Evolutionary conservation across 345 rosid genomes (phyloP).

Genomic region (Eucalyptus guilfoylei): DNA sequence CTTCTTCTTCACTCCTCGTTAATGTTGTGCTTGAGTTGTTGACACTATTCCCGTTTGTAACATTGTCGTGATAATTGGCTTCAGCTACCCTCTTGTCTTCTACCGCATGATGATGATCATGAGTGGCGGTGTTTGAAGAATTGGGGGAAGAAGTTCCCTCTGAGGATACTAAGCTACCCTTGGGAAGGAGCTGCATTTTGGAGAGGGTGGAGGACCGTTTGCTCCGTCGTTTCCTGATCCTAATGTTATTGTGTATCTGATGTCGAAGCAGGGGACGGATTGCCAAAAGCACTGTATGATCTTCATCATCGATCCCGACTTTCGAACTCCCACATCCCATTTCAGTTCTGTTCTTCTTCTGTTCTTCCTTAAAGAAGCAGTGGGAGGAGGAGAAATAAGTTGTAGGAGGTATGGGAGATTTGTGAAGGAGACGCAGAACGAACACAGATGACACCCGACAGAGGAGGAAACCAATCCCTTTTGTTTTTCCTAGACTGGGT

Average conservation of each 20-base stretch:
- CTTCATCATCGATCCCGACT: background rate
- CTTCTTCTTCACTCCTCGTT: background rate
- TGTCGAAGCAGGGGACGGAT: background rate
- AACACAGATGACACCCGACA: background rate
- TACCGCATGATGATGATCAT: background rate
- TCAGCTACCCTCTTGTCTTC: background rate
- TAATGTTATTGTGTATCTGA: background rate
- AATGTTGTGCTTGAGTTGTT: background rate
- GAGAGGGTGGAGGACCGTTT: background rate
- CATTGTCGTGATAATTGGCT: background rate
- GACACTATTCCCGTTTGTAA: background rate
- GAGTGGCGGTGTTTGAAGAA: background rate
- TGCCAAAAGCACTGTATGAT: background rate
- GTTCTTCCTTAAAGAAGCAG: background rate
- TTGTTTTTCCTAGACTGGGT: background rate
- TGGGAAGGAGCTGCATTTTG: background rate
- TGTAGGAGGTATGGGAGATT: background rate
- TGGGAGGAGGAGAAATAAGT: background rate
- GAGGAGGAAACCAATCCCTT: background rate
- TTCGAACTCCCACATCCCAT: background rate
- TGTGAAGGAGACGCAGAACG: background rate
- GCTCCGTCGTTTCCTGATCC: background rate
- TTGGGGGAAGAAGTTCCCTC: background rate
- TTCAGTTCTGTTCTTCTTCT: background rate
- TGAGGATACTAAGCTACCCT: background rate